phyloP scores from a whole-genome alignment of 2,329 filamentous ascomycete genomes.

The Metarhizium album region DNA sequence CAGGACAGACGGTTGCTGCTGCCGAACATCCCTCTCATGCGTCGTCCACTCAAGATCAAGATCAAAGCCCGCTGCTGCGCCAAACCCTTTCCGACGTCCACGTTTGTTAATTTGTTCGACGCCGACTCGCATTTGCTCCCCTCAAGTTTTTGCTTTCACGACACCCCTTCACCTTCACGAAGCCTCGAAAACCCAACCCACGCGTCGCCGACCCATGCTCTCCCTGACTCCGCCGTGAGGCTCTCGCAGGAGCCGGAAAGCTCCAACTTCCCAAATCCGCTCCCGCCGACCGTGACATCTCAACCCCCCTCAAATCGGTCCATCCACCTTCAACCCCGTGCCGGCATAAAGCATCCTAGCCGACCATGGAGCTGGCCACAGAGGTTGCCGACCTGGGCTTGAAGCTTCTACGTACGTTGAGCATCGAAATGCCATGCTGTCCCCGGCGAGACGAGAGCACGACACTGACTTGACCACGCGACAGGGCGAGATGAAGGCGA shows the following conservation, averaged over 20 bases:
- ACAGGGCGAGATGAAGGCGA: slow-evolving; percentile 18
- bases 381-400: slow-evolving; percentile 20
- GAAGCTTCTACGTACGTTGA: slow-evolving; percentile 20
- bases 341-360: background rate
- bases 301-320: background rate
- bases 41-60: background rate
- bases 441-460: background rate
- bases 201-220: slow-evolving; percentile 11
- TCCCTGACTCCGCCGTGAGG: slow-evolving; percentile 13
- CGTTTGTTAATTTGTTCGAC: background rate
- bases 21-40: background rate
- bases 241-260: slow-evolving; percentile 10
- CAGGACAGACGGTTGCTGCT: background rate
- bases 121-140: background rate
- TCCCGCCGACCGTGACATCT: background rate
- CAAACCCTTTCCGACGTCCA: background rate
- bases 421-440: background rate
- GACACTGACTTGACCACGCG: slow-evolving; percentile 1
- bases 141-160: background rate
- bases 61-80: background rate
- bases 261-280: background rate
- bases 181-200: background rate
- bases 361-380: slow-evolving; percentile 15
- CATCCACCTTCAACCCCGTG: background rate
- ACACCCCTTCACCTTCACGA: background rate